These are phyloP conservation scores for Vitis rotundifolia DNA, from an alignment of 164 flowering plant genomes.

Conservation along the genomic window DNA sequence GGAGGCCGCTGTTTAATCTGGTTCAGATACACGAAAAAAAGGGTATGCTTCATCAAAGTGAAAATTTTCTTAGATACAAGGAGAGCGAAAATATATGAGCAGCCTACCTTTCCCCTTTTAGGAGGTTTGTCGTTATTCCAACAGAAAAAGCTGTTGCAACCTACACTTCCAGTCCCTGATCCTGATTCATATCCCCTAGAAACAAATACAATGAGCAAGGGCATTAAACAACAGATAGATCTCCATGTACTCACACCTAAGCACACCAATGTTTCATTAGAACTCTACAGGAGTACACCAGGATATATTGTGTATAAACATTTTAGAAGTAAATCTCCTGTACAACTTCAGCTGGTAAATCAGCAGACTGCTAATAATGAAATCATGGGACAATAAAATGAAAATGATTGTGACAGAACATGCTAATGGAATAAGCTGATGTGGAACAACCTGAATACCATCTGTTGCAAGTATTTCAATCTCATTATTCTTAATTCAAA, in stretches of 20 bases:
- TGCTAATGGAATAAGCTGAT: too few relatives aligned
- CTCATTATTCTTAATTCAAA: too few relatives aligned
- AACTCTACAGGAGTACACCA: too few relatives aligned
- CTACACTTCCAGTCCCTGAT: conserved; percentile 37
- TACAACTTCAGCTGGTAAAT: too few relatives aligned
- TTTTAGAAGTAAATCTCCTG: too few relatives aligned
- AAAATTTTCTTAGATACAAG: background rate
- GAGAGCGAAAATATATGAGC: background rate
- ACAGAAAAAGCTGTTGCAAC: conserved; percentile 69
- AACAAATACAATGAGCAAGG: conserved; percentile 3
- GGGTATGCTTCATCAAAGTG: background rate
- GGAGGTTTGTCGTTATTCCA: conserved; percentile 58
- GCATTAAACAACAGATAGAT: background rate
- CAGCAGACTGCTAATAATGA: too few relatives aligned
- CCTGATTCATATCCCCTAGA: conserved; percentile 80
- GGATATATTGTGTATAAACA: too few relatives aligned
- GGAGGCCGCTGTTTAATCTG: conserved; percentile 46
- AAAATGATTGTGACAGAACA: too few relatives aligned
- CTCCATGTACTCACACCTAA: background rate
- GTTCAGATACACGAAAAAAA: background rate
- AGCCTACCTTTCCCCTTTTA: conserved; percentile 46
- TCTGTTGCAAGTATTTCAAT: too few relatives aligned
- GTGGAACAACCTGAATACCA: too few relatives aligned
- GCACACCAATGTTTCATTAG: background rate
- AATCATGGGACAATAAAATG: too few relatives aligned